phyloP scores from a whole-genome alignment of 345 rosid genomes.

The Linum trigynum region DNA sequence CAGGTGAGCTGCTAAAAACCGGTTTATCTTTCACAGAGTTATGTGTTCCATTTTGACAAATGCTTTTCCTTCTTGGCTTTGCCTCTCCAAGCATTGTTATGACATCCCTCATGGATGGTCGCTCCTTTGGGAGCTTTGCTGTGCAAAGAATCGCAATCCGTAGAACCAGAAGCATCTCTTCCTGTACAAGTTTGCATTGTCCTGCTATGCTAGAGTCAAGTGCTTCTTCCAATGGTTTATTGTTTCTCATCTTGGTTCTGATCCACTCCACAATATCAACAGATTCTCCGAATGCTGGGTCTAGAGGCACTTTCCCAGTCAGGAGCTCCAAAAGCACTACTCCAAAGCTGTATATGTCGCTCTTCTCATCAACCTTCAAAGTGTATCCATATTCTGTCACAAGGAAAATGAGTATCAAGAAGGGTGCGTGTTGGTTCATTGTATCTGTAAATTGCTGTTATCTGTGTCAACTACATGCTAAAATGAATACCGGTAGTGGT shows the following conservation, averaged over 20 bases:
- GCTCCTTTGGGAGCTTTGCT: constrained; percentile 70
- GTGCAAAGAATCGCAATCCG: constrained; percentile 69
- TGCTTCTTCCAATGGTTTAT: constrained; percentile 41
- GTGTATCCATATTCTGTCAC: constrained; percentile 77
- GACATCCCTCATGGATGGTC: constrained; percentile 79
- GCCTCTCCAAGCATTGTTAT: constrained; percentile 84
- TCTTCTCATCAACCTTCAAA: constrained; percentile 76
- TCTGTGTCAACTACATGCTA: too few relatives aligned
- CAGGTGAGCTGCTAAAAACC: constrained; percentile 50
- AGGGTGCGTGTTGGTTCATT: too few relatives aligned
- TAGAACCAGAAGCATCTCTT: constrained; percentile 70
- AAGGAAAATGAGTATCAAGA: not conserved
- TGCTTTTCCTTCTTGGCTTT: constrained; percentile 75
- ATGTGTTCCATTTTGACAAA: constrained; percentile 32
- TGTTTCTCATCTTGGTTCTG: constrained; percentile 41
- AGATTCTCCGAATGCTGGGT: constrained; percentile 65
- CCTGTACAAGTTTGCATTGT: constrained; percentile 68
- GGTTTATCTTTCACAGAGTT: constrained; percentile 39
- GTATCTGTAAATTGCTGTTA: too few relatives aligned
- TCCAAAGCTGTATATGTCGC: constrained; percentile 74
- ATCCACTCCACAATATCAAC: constrained; percentile 67
- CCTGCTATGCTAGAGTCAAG: constrained; percentile 67
- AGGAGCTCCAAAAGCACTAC: constrained; percentile 73
- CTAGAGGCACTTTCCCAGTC: constrained; percentile 74
- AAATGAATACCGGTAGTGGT: too few relatives aligned